Evolutionary conservation across 495 filamentous ascomycete species (phyloP), one percentile per base, ranked within the genome.

Genomic region (Annulohypoxylon stygium): DNA sequence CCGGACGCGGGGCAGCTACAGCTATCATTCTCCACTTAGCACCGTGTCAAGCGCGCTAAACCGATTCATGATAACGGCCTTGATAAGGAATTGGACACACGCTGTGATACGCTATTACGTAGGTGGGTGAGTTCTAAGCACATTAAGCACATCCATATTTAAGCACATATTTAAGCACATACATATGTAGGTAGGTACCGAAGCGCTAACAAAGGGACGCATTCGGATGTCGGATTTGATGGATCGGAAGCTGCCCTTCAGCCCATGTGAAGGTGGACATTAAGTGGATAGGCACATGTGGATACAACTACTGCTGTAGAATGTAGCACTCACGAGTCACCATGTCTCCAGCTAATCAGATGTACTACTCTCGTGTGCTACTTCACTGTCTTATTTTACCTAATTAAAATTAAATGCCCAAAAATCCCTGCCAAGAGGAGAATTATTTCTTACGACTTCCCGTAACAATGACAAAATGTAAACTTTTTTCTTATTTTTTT

Each of bases 371-470:
- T 14, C 12, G 14, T 4, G 10, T 47, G 8, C n/a, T 47, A 18
- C n/a, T 47, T n/a, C 43, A 47, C 16, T 55, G 51, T 34, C 18
- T 51, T 8, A 34, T 41, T 8, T 59, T 59, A 41, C 33, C 11
- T 59, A 59, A 59, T 59, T 23, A 23, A 23, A 10, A 18, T 60
- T 53, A n/a, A 71, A 69, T 74, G 66, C 16, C 20, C 23, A 48
- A 14, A 74, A 74, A 74, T 53, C 65, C 61, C 47, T 66, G 71
- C 71, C 71, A 74, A 74, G 71, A 74, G 60, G 48, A 69, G 53
- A 73, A 73, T 73, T 69, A 65, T 55, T 61, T 3, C 30, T 45
- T 39, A 23, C 20, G 20, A 8, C 50, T n/a, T 16, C 33, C 43
- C 43, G 54, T 47, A 18, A 18, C 55, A 43, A 45, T 34, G 16